Conservation (phyloP, 2,329 filamentous ascomycete species). For the Trichoderma atrobrunneum region DNA sequence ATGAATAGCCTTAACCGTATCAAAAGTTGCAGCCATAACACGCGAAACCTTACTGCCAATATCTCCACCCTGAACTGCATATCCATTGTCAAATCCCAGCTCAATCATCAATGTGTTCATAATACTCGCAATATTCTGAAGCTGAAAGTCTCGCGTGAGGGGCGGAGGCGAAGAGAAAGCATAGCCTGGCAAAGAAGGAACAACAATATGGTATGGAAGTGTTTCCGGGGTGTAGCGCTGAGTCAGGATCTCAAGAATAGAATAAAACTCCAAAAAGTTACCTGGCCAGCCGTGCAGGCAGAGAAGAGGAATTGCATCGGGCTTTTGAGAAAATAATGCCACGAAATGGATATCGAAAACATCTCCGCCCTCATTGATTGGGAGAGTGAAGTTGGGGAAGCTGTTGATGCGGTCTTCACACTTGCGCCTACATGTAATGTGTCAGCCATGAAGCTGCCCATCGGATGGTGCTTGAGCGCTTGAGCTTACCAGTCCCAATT, state of each 20-base stretch:
- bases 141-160: conserved; percentile 38
- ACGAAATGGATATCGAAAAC: conserved; percentile 49
- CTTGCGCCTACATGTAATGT: conserved; percentile 26
- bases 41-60: conserved; percentile 47
- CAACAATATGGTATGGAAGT: conserved; percentile 56
- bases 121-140: conserved; percentile 34
- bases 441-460: background rate
- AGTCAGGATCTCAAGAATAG: conserved; percentile 45
- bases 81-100: conserved; percentile 34
- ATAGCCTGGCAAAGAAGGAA: conserved; percentile 56
- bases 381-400: conserved; percentile 43
- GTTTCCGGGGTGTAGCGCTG: conserved; percentile 47
- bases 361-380: conserved; percentile 33
- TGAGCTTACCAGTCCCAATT: conserved; percentile 43
- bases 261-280: conserved; percentile 55
- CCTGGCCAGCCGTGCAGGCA: conserved; percentile 56
- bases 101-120: conserved; percentile 48
- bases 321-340: conserved; percentile 51
- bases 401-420: conserved; percentile 41
- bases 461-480: background rate
- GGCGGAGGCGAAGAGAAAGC: conserved; percentile 49
- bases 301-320: conserved; percentile 48
- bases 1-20: conserved; percentile 9
- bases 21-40: conserved; percentile 32
- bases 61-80: conserved; percentile 57